Evolutionary conservation across 2,329 filamentous ascomycete species (phyloP).

Genomic region (Neophaeococcomyces aloes): DNA sequence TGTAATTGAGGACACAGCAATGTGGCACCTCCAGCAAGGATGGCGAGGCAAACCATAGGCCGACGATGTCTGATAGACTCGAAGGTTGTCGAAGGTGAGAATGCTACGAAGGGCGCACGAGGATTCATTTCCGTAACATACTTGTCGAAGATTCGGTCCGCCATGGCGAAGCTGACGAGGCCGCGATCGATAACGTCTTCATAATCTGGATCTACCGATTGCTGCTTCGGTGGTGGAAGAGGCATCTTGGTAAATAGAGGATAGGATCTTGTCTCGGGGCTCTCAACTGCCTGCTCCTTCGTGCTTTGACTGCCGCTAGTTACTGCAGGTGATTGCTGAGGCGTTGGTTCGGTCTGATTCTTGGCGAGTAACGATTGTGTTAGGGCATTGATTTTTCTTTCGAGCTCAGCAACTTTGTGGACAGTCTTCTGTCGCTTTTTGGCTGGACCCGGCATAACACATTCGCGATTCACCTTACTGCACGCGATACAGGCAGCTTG

Average conservation of each 20-base stretch:
- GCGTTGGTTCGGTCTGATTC: conserved; percentile 17
- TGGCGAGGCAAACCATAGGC: conserved; percentile 48
- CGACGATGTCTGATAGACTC: conserved; percentile 45
- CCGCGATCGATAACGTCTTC: conserved; percentile 40
- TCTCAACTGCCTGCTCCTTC: background rate
- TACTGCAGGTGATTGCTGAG: conserved; percentile 2
- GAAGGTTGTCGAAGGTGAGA: conserved; percentile 43
- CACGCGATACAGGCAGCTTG: conserved; percentile 56
- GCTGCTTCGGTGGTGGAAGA: background rate
- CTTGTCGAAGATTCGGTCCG: conserved; percentile 43
- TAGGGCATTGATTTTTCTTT: conserved; percentile 82
- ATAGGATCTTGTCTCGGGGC: conserved; percentile 3
- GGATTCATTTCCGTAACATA: conserved; percentile 44
- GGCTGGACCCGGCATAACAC: conserved; percentile 62
- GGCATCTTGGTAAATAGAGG: background rate
- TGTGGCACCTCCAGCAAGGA: conserved; percentile 45
- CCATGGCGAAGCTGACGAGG: conserved; percentile 42
- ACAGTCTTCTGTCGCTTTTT: conserved; percentile 83
- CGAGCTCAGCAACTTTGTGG: conserved; percentile 78
- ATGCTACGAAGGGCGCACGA: conserved; percentile 48
- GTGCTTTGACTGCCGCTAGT: conserved; percentile 2
- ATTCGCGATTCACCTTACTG: conserved; percentile 65
- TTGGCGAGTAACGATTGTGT: conserved; percentile 64
- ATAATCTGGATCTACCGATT: conserved; percentile 18
- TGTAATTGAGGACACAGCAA: conserved; percentile 45